These are phyloP conservation scores for Dunaliella primolecta DNA, from an alignment of 139 green algal genomes.

Conservation along the genomic window DNA sequence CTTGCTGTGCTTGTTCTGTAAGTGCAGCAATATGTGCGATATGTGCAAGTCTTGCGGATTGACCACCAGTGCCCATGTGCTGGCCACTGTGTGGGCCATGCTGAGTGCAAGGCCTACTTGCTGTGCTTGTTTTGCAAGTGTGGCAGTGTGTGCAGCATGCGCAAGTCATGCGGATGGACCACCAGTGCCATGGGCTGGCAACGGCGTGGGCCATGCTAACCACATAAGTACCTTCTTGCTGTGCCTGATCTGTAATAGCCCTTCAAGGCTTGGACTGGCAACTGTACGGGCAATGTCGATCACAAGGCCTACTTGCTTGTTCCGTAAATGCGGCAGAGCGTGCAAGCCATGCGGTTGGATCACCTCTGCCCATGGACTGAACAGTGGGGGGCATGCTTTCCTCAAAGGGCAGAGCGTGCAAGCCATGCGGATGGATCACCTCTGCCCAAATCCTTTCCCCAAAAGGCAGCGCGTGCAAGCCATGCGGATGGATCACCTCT, in stretches of 20 bases:
- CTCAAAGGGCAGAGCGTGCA: constrained; percentile 60
- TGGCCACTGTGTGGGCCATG: constrained; percentile 89
- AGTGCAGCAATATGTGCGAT: no score
- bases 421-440: constrained; percentile 81
- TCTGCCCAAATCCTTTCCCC: constrained; percentile 86
- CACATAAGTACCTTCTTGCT: constrained; percentile 82
- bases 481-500: constrained; percentile 81
- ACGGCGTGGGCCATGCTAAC: constrained; percentile 90
- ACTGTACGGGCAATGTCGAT: constrained; percentile 89
- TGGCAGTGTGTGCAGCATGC: no score
- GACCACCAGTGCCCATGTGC: constrained; percentile 77
- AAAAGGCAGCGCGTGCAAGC: constrained; percentile 53
- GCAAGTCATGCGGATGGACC: constrained; percentile 76
- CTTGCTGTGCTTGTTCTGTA: constrained; percentile 74
- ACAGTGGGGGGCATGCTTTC: constrained; percentile 89
- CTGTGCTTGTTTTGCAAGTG: constrained; percentile 64
- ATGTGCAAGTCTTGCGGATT: constrained; percentile 72
- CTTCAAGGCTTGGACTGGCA: constrained; percentile 84
- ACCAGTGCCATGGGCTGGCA: constrained; percentile 84
- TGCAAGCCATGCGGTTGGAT: constrained; percentile 79
- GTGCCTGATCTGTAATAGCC: constrained; percentile 76
- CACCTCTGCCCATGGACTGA: constrained; percentile 81
- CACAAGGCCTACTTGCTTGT: constrained; percentile 82
- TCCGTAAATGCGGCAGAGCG: constrained; percentile 50
- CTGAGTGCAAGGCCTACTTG: constrained; percentile 88